Evolutionary conservation across 192 early-diverging fungal genomes (phyloP), one percentile per base, ranked within the genome.

Genomic region (Podochytrium sp.): DNA sequence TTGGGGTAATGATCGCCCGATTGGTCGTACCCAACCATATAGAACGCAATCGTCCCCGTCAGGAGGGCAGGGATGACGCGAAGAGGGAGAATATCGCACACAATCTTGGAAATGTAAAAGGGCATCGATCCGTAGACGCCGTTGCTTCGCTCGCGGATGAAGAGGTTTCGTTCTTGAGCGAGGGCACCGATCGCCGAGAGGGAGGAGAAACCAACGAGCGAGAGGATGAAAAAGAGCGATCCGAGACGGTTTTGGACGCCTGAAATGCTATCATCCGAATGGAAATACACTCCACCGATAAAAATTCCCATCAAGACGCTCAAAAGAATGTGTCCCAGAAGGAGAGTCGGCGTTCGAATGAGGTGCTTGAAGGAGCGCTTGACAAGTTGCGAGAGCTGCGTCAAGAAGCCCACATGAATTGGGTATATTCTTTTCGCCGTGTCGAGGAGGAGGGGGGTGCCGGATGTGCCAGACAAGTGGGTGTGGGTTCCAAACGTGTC

Each of bases 221-320:
- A 82, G 61, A 89, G 81, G 76, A 92, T 75, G 65, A 93, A 92
- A 61, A 93, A 91, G 23, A 90, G 61, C 0, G 85, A 84, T 0
- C 92, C 92, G 1, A 91, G 80, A 25, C 90, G 81, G 66, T 93
- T 93, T 77, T 93, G 92, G 33, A 93, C 82, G n/a, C 92, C 92
- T 2, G 81, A 86, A 18, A 93, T 66, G 42, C 81, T 76, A 37
- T 71, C 64, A 55, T 87, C 78, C 7, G 84, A 78, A 29, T 85
- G 71, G 78, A 81, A 93, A 74, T 91, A 93, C 3, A 93, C 71
- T 12, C 83, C 81, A 41, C 92, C 92, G 10, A 93, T 76, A 62
- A 93, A 85, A 2, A 87, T 38, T 23, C 88, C 91, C 20, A 92
- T 60, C 0, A 84, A 33, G 0, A 91, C 47, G 0, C 90, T 70